Evolutionary conservation across 2,329 filamentous ascomycete genomes (phyloP), one percentile per base, ranked within the genome.

Genomic region (Penicillium sp.): DNA sequence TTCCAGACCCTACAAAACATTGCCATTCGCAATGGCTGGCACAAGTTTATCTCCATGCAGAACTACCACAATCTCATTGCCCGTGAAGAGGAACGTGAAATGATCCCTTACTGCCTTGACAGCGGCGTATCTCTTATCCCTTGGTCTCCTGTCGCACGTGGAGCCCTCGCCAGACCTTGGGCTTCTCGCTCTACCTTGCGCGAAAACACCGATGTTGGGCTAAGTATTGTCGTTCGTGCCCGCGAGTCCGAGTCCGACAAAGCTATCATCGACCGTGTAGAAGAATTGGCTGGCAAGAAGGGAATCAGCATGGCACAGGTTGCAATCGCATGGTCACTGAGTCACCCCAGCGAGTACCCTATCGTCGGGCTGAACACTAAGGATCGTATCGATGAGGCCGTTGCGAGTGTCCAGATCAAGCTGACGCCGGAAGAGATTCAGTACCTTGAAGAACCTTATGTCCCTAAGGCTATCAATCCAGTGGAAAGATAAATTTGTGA

Each of bases 221-320:
- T 80, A 26, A 72, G 77, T n/a, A 52, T 63, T 13, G 65, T 81
- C 11, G 69, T 83, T 25, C 72, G 77, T 31, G 63, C 58, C 26
- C 74, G 76, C 53, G 74, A 79, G 57, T 72, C 70, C 6, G 80
- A 82, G 19, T 74, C 75, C 0, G 83, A 86, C 59, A 72, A 79
- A 67, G 74, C 75, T 69, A 86, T 83, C 57, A 78, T 86, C 49
- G 71, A 74, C 35, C 77, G 83, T 0, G 82, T 87, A 2, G 79
- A 87, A 69, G 81, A 88, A 68, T 62, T 88, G 14, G 84, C 86
- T 0, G 76, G 79, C 60, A 84, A 85, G 72, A 80, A 81, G 63
- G 80, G 78, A 0, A 78, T 83, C 68, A 83, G 80, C 61, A 89
- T 90, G 82, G 83, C 84, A 45, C 82, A 88, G 55, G 82, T 90